Evolutionary conservation across 1,139 yeast species (phyloP), one percentile per base, ranked within the genome.

Genomic region (Hyphopichia wangnamkhiaoensis): DNA sequence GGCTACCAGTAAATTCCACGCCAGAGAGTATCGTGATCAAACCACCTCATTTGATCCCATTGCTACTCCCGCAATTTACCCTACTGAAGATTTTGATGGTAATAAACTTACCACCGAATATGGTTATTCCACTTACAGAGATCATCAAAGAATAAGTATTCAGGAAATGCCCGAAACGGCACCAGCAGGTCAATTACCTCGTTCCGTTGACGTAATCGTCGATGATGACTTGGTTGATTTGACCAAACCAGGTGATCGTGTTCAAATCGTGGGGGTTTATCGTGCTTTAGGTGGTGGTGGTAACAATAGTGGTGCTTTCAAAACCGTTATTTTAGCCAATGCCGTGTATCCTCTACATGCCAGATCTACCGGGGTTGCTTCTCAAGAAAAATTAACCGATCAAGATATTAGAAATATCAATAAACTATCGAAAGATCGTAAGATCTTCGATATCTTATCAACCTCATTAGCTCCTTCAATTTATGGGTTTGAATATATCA

Each of bases 81-180:
- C 98, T 10, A 87, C 95, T 0, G 95, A 88, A 54, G 98, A 94
- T 59, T 76, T 86, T 25, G 93, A 89, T 38, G 97, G 97, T 12
- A 84, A 91, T 62, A 87, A 89, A 50, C 68, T 93, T 47, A 74
- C 80, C 25, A 91, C 97, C 0, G 98, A 93, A 59, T 93, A 88
- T 57, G 99, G 99, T 3, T 87, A 84, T 58, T 85, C 94, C 16
- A 89, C 95, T 16, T 93, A 89, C 60, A 77, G 93, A 52, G 98
- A 93, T 63, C 97, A 93, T 58, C 99, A 93, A 65, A 86, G 90
- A 33, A 77, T 93, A 27, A 82, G 96, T 0, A 85, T 93, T 28
- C 99, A 93, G 63, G 99, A 93, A 68, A 88, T 94, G 93, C 99
- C 98, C 1, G 99, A 93, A 66, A 78, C 85, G 50, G 97, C 98